phyloP scores from a whole-genome alignment of 805 yeast species.

The Myxozyma sirexii region DNA sequence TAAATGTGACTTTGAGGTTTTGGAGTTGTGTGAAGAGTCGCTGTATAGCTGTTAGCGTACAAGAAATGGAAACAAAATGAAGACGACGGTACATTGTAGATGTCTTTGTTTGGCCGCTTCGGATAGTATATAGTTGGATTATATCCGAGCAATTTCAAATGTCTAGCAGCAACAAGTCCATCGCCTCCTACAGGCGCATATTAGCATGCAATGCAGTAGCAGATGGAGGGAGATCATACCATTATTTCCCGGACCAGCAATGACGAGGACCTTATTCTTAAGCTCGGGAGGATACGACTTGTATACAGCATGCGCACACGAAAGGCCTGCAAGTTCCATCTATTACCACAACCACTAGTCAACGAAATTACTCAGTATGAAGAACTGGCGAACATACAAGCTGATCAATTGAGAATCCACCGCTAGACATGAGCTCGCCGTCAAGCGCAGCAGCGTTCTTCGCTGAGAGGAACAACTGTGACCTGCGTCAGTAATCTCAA shows the following conservation, averaged over 20 bases:
- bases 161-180: conserved; percentile 94
- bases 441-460: conserved; percentile 75
- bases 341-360: too few relatives aligned
- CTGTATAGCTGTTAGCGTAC: conserved; percentile 46
- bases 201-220: neutral
- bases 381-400: too few relatives aligned
- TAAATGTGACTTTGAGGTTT: conserved; percentile 62
- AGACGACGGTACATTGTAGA: conserved; percentile 25
- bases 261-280: conserved; percentile 56
- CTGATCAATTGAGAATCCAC: conserved; percentile 81
- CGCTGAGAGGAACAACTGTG: conserved; percentile 38
- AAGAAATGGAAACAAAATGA: too few relatives aligned
- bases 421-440: conserved; percentile 80
- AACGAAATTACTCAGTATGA: too few relatives aligned
- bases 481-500: neutral
- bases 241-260: conserved; percentile 96
- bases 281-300: conserved; percentile 61
- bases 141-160: conserved; percentile 77
- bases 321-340: conserved; percentile 95
- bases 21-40: conserved; percentile 68
- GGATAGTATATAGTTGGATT: conserved; percentile 81
- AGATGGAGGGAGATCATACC: conserved; percentile 42
- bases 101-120: conserved; percentile 57
- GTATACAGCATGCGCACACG: conserved; percentile 87
- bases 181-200: conserved; percentile 68